Percentiles rank a stretch among this genome's conserved stretches.
Evolutionary conservation across 768 basidiomycete species (phyloP).

Genomic region (Sistotremastrum suecicum): DNA sequence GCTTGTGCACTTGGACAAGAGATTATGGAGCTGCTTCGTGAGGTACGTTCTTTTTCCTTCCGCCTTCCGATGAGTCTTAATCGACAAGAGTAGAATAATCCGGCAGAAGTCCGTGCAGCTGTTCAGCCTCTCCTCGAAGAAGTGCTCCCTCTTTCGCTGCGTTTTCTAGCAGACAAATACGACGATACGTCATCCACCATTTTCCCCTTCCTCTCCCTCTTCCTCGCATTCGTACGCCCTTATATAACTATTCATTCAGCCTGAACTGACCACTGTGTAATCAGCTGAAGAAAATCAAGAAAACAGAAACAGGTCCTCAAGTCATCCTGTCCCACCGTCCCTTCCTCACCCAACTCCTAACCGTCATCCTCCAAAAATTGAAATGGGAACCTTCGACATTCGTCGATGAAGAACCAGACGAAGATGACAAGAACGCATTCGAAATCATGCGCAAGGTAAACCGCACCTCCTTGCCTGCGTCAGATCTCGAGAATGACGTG

Average conservation of each 20-base stretch:
- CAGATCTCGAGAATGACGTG: background rate
- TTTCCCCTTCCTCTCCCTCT: constrained; percentile 62
- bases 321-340: constrained; percentile 50
- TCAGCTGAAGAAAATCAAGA: constrained; percentile 61
- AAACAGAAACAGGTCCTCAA: constrained; percentile 42
- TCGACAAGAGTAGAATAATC: constrained; percentile 36
- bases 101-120: constrained; percentile 47
- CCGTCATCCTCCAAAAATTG: constrained; percentile 74
- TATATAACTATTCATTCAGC: background rate
- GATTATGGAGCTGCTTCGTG: constrained; percentile 61
- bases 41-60: constrained; percentile 33
- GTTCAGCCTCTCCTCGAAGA: constrained; percentile 50
- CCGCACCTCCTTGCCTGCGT: constrained; percentile 6
- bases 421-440: constrained; percentile 75
- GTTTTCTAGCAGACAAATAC: constrained; percentile 80
- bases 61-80: background rate
- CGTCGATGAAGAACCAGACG: constrained; percentile 60
- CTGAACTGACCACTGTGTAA: constrained; percentile 3
- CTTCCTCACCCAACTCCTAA: constrained; percentile 67
- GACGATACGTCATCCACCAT: constrained; percentile 82
- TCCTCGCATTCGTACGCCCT: constrained; percentile 56
- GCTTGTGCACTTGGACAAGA: constrained; percentile 75
- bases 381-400: constrained; percentile 55
- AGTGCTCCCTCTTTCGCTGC: constrained; percentile 68
- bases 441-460: constrained; percentile 73